phyloP scores from a whole-genome alignment of 345 rosid genomes.

The Moricandia moricandioides region DNA sequence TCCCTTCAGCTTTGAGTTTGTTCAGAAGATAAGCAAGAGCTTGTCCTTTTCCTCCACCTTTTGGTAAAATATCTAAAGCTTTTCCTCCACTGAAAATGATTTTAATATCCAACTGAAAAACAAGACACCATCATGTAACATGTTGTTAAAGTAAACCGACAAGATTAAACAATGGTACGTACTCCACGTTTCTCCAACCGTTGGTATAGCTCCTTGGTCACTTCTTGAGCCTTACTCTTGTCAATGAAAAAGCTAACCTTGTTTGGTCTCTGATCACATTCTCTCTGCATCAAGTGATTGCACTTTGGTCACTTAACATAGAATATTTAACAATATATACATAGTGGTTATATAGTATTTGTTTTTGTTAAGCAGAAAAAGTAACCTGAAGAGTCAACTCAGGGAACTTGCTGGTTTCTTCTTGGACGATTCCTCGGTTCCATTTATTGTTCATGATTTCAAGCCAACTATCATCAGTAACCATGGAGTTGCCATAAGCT shows the following conservation, averaged over 20 bases:
- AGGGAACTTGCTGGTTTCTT: slow-evolving; percentile 77
- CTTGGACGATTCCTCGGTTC: slow-evolving; percentile 60
- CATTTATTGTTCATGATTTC: slow-evolving; percentile 73
- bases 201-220: slow-evolving; percentile 54
- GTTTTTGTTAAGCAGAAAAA: background rate
- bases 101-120: slow-evolving; percentile 73
- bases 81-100: slow-evolving; percentile 86
- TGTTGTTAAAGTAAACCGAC: background rate
- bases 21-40: slow-evolving; percentile 84
- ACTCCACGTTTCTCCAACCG: slow-evolving; percentile 70
- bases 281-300: slow-evolving; percentile 45
- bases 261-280: slow-evolving; percentile 70
- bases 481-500: slow-evolving; percentile 78
- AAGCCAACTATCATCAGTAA: slow-evolving; percentile 78
- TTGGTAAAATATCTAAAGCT: slow-evolving; percentile 82
- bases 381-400: slow-evolving; percentile 86
- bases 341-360: too few relatives aligned
- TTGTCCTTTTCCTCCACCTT: slow-evolving; percentile 96
- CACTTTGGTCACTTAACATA: too few relatives aligned
- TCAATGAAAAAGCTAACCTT: slow-evolving; percentile 77
- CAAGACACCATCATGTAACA: background rate
- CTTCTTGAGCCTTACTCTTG: slow-evolving; percentile 63
- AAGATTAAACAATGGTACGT: slow-evolving; percentile 13
- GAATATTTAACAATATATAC: too few relatives aligned
- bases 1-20: slow-evolving; percentile 66